Conservation (phyloP, 1,139 yeast species). For the Saccharomyces hybrid region DNA sequence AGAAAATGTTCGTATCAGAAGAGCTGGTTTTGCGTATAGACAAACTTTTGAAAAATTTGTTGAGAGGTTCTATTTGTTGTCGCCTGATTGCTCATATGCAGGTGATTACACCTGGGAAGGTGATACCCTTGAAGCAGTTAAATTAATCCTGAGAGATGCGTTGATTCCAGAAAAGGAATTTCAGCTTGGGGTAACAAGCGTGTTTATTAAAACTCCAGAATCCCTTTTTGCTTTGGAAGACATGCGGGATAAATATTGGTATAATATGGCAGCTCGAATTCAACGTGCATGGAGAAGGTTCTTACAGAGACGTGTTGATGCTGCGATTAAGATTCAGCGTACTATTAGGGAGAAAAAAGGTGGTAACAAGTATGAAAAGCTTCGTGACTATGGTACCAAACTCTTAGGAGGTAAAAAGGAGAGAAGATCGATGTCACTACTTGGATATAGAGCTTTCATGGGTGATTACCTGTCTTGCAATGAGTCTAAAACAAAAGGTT, state of each 20-base stretch:
- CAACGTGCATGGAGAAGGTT: constrained; percentile 95
- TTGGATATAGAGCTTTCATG: constrained; percentile 85
- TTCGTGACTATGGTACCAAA: constrained; percentile 75
- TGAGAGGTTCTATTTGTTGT: constrained; percentile 85
- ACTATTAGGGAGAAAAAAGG: constrained; percentile 77
- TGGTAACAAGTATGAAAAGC: constrained; percentile 72
- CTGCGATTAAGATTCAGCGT: constrained; percentile 76
- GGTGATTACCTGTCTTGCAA: constrained; percentile 92
- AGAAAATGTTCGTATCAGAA: constrained; percentile 92
- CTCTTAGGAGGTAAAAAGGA: constrained; percentile 72
- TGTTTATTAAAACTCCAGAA: constrained; percentile 94
- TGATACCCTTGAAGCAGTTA: constrained; percentile 72
- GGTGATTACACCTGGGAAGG: constrained; percentile 97
- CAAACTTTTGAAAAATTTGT: constrained; percentile 95
- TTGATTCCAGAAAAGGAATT: constrained; percentile 74
- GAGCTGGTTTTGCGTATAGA: constrained; percentile 98
- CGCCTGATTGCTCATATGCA: constrained; percentile 89
- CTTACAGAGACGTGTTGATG: constrained; percentile 72
- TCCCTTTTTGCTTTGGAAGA: constrained; percentile 92
- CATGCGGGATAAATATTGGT: constrained; percentile 97
- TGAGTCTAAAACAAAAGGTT: constrained; percentile 63
- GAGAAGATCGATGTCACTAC: constrained; percentile 78
- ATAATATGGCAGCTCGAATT: constrained; percentile 93
- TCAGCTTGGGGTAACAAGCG: constrained; percentile 91
- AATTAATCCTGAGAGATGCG: constrained; percentile 70